These are phyloP conservation scores for Ustanciosporium gigantosporum DNA, from an alignment of 1,284 basidiomycete genomes.

Conservation along the genomic window DNA sequence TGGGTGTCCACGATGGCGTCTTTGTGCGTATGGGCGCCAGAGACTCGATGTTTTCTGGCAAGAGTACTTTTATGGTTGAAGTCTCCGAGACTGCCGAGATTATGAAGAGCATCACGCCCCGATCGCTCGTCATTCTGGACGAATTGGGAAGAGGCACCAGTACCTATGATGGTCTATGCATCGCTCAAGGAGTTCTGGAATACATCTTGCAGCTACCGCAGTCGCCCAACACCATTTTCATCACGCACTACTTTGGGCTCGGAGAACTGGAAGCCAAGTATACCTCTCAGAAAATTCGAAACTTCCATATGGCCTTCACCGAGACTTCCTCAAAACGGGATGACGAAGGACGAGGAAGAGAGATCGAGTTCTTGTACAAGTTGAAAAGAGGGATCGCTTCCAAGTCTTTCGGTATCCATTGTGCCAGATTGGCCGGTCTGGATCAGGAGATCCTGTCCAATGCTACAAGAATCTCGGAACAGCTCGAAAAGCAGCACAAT, in stretches of 20 bases:
- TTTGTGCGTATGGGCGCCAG: conserved; percentile 82
- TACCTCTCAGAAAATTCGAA: conserved; percentile 7
- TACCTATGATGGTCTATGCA: conserved; percentile 48
- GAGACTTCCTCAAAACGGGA: conserved; percentile 7
- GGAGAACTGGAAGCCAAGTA: conserved; percentile 13
- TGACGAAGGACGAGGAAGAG: not conserved
- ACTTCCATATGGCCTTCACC: conserved; percentile 51
- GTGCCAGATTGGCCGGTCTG: conserved; percentile 49
- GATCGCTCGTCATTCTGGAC: conserved; percentile 61
- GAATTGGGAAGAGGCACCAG: conserved; percentile 47
- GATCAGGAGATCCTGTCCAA: conserved; percentile 4
- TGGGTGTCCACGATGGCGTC: conserved; percentile 81
- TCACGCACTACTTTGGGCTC: conserved; percentile 54
- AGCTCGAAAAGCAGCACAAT: not conserved
- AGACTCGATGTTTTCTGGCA: conserved; percentile 79
- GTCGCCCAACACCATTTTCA: conserved; percentile 43
- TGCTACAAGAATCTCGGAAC: conserved; percentile 5
- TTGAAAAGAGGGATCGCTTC: conserved; percentile 39
- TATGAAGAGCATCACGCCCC: conserved; percentile 62
- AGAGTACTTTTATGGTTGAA: conserved; percentile 95
- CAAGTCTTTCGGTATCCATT: conserved; percentile 56
- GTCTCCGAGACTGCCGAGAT: conserved; percentile 92
- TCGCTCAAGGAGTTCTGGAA: conserved; percentile 44
- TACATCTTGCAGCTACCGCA: conserved; percentile 14
- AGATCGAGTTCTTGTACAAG: conserved; percentile 56